Conservation (phyloP, 2,329 filamentous ascomycete species). For the Colletotrichum falcatum region DNA sequence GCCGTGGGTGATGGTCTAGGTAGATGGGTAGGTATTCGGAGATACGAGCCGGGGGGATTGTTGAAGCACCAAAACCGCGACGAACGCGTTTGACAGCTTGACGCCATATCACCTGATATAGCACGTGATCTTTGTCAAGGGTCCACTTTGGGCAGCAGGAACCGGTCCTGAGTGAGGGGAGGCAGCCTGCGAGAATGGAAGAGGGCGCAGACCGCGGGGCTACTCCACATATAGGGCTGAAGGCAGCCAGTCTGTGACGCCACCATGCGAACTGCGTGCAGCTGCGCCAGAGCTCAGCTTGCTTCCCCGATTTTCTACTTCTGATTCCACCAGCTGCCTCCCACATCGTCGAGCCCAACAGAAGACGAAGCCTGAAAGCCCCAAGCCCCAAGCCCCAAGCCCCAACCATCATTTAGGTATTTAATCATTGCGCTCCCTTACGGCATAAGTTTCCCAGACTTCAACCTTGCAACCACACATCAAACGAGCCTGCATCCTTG, state of each 20-base stretch:
- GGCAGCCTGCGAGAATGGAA: background rate
- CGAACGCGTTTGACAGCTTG: background rate
- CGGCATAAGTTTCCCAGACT: background rate
- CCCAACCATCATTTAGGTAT: background rate
- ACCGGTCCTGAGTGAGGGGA: no score
- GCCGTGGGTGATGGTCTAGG: background rate
- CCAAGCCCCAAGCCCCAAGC: conserved; percentile 12
- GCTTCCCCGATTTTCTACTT: background rate
- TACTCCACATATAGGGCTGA: conserved; percentile 43
- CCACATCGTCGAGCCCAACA: conserved; percentile 6
- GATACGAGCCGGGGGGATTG: background rate
- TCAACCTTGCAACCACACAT: conserved; percentile 6
- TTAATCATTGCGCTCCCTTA: background rate
- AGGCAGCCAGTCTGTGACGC: conserved; percentile 38
- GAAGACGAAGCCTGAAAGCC: conserved; percentile 1
- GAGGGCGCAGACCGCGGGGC: conserved; percentile 14
- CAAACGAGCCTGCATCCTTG: background rate
- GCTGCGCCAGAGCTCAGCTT: conserved; percentile 13
- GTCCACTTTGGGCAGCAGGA: no score
- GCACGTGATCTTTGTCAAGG: background rate
- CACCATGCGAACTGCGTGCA: conserved; percentile 20
- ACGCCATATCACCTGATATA: conserved; percentile 24
- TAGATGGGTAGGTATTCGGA: no score
- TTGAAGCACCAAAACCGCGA: background rate
- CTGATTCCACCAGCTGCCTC: background rate